These are phyloP conservation scores for Phaeolepiota aurea DNA, from an alignment of 768 basidiomycete species.

Conservation along the genomic window DNA sequence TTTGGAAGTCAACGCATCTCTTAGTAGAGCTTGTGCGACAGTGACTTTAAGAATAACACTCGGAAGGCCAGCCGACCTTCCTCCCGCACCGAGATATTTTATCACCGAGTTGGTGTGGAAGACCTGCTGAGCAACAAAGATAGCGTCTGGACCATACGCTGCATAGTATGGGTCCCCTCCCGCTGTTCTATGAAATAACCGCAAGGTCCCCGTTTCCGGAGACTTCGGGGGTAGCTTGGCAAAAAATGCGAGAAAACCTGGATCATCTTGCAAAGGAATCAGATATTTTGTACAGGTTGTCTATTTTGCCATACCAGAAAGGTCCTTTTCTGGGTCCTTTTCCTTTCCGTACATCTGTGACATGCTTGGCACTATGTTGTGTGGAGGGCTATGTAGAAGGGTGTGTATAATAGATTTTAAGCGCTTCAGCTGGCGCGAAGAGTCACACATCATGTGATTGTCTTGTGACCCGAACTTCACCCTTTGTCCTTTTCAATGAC, in stretches of 20 bases:
- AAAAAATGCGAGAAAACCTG: conserved; percentile 74
- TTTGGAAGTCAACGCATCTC: conserved; percentile 84
- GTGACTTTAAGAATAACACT: conserved; percentile 70
- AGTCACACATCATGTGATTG: too few relatives aligned
- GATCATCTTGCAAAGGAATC: conserved; percentile 38
- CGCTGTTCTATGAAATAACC: conserved; percentile 72
- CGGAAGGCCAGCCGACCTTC: conserved; percentile 52
- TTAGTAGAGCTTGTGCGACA: conserved; percentile 72
- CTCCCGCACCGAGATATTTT: conserved; percentile 75
- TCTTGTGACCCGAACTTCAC: too few relatives aligned
- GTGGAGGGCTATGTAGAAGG: too few relatives aligned
- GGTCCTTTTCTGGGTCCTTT: conserved; percentile 31
- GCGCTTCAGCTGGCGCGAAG: too few relatives aligned
- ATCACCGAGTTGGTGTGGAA: conserved; percentile 88
- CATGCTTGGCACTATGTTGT: too few relatives aligned
- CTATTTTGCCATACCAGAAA: conserved; percentile 11
- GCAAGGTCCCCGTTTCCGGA: conserved; percentile 72
- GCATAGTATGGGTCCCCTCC: conserved; percentile 65
- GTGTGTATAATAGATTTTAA: too few relatives aligned
- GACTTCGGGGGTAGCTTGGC: conserved; percentile 52
- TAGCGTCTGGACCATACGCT: conserved; percentile 84
- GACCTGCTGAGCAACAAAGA: conserved; percentile 77
- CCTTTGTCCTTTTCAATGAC: too few relatives aligned
- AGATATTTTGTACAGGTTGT: too few relatives aligned
- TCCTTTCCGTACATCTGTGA: conserved; percentile 60